Base-by-base conservation (phyloP, 495 filamentous ascomycete genomes). In the Astrocystis sublimbata region DNA sequence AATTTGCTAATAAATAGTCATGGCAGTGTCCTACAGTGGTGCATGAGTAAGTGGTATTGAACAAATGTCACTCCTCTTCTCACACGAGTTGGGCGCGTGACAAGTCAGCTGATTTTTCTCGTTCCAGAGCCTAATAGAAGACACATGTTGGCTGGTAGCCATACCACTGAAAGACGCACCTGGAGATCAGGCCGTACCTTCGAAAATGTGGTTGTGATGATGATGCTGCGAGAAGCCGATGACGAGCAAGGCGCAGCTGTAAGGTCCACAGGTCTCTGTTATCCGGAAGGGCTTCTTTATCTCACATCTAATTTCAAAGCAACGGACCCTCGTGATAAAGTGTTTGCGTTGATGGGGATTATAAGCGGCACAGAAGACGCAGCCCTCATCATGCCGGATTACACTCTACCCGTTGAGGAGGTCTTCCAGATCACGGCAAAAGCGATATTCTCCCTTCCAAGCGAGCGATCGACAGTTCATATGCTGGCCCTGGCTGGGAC, bases 321-420 rank as follows among this genome's bases (percentile, higher is more conserved):
- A 26, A 7, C 51, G 28, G 51, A 54, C 12, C 51, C 51, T 6
- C 51, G 51, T 3, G 51, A 54, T 12, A 54, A 54, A 26, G 51
- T 54, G 13, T 54, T 54, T 40, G 21, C 33, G 9, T 9, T 54
- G 12, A 17, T 54, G 17, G 51, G 51, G 4, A 41, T 54, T 17
- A 35, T 35, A 3, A 41, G 51, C 4, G 28, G 12, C 7, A 33
- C 51, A 0, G 51, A 35, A 1, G 23, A 41, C 12, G 2, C 13
- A 26, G 15, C 19, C 0, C 51, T 54, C 8, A 41, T 5, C 10
- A 5, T 10, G 4, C 51, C 51, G 17, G 51, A 54, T 15, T 54
- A 54, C 21, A 54, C 21, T 12, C 51, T 54, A 21, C 21, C 51
- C 21, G 51, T 54, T 2, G 51, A 54, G 35, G 33, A 54, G 10